Evolutionary conservation across 352 stramenopile species (phyloP).

Genomic region (Globisporangium nagaii): DNA sequence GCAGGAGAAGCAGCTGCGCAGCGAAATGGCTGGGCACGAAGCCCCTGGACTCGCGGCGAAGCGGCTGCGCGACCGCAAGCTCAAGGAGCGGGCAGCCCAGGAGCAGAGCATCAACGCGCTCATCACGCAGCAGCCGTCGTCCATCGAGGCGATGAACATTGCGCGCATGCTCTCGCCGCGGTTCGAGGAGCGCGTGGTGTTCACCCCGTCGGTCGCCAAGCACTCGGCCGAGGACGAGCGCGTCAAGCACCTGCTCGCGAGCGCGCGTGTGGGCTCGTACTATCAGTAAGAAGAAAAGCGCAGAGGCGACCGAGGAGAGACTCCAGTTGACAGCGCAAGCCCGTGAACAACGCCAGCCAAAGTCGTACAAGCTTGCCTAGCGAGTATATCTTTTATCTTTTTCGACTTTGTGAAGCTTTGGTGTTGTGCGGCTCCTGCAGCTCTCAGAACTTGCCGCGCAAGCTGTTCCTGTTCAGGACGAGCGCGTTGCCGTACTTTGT

Average conservation of each 20-base stretch:
- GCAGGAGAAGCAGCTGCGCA: conserved; percentile 25
- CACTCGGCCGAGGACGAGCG: conserved; percentile 57
- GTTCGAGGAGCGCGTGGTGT: conserved; percentile 57
- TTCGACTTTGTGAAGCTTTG: not conserved
- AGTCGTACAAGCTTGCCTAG: too few species aligned
- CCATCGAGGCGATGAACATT: conserved; percentile 78
- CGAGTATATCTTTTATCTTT: not conserved
- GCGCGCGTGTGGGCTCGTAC: conserved; percentile 47
- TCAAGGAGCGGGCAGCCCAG: conserved; percentile 31
- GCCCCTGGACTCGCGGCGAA: conserved; percentile 35
- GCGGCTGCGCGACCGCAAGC: conserved; percentile 44
- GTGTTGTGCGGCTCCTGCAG: too few species aligned
- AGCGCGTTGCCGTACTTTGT: conserved; percentile 73
- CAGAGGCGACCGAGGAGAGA: not conserved
- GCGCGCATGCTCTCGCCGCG: conserved; percentile 70
- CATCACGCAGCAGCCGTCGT: conserved; percentile 67
- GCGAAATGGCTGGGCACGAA: conserved; percentile 21
- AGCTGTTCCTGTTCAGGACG: conserved; percentile 38
- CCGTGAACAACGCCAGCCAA: too few species aligned
- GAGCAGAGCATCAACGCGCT: conserved; percentile 55
- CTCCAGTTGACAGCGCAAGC: not conserved
- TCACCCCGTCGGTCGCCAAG: conserved; percentile 36
- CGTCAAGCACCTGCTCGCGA: conserved; percentile 52
- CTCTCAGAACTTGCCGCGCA: conserved; percentile 51
- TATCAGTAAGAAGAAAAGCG: conserved; percentile 38